A percentile compares a stretch with the other conserved stretches of the same genome.
Evolutionary conservation across 345 rosid species (phyloP).

Genomic region (Salix purpurea): DNA sequence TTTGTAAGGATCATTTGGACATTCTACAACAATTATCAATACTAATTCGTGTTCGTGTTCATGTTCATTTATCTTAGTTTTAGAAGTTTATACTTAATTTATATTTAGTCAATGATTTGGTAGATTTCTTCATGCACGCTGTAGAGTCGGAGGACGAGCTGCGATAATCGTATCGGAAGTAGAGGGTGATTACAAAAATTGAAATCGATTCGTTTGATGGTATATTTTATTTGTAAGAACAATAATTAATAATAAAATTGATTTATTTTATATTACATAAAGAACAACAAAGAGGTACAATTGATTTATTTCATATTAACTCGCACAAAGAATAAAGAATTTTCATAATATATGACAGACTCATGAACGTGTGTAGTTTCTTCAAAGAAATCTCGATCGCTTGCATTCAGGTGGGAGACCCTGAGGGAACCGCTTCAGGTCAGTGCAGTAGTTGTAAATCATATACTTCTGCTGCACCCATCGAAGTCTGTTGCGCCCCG

Average conservation of each 20-base stretch:
- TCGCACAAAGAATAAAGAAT: background rate
- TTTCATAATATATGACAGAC: background rate
- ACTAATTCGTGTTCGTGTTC: too few relatives aligned
- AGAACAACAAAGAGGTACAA: background rate
- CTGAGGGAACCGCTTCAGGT: constrained; percentile 3
- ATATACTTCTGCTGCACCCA: constrained; percentile 13
- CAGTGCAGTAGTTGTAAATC: constrained; percentile 17
- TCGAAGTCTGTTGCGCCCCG: constrained; percentile 9
- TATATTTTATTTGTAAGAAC: too few relatives aligned
- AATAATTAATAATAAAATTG: background rate
- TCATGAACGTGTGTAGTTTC: background rate
- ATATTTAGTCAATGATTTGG: too few relatives aligned
- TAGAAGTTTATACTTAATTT: too few relatives aligned
- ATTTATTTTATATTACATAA: too few relatives aligned
- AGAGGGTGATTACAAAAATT: background rate
- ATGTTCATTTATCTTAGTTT: too few relatives aligned
- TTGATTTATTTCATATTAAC: background rate
- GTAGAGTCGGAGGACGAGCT: too few relatives aligned
- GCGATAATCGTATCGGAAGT: background rate
- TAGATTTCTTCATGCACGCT: too few relatives aligned
- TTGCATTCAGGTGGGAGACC: constrained; percentile 12
- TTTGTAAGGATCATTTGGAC: too few relatives aligned
- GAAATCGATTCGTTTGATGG: too few relatives aligned
- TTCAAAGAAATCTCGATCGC: constrained; percentile 6
- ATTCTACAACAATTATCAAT: too few relatives aligned